Conservation (phyloP, 176 grass and related monocot genomes). For the Eragrostis curvula region DNA sequence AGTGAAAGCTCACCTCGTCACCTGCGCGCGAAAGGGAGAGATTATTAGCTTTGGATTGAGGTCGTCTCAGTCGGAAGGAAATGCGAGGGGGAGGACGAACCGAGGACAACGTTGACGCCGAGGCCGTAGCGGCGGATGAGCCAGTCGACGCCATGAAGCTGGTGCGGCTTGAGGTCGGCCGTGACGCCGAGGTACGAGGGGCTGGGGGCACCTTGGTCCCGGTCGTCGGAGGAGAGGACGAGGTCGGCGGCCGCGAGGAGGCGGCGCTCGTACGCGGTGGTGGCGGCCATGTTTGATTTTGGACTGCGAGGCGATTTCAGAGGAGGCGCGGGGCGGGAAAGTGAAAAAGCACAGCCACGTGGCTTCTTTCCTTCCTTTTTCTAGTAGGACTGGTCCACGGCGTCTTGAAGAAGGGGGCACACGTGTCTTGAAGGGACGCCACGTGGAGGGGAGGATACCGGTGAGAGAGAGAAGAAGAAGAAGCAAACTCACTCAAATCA, state of each 20-base stretch:
- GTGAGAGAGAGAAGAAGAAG: too few species aligned
- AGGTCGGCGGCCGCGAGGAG: constrained; percentile 69
- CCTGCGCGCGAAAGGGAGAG: constrained; percentile 4
- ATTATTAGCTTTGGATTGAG: not conserved
- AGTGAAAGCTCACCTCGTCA: constrained; percentile 67
- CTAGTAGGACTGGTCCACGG: too few species aligned
- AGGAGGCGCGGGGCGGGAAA: not conserved
- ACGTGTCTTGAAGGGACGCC: not conserved
- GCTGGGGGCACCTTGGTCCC: not conserved
- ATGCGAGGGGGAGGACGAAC: constrained; percentile 5
- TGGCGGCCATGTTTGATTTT: too few species aligned
- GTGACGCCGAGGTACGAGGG: constrained; percentile 54
- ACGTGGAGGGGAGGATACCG: not conserved
- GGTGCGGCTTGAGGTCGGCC: constrained; percentile 80
- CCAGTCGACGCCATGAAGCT: constrained; percentile 81
- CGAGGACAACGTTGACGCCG: constrained; percentile 88
- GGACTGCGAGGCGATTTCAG: too few species aligned
- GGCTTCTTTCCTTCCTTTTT: too few species aligned
- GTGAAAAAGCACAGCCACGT: not conserved
- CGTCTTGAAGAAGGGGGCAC: too few species aligned
- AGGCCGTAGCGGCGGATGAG: constrained; percentile 77
- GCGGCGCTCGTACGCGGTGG: constrained; percentile 50
- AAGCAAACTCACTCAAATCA: too few species aligned
- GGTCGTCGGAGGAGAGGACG: constrained; percentile 51
- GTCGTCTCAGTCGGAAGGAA: not conserved